These are phyloP conservation scores for Leersia perrieri DNA, from an alignment of 176 grass and related monocot species.

Conservation along the genomic window DNA sequence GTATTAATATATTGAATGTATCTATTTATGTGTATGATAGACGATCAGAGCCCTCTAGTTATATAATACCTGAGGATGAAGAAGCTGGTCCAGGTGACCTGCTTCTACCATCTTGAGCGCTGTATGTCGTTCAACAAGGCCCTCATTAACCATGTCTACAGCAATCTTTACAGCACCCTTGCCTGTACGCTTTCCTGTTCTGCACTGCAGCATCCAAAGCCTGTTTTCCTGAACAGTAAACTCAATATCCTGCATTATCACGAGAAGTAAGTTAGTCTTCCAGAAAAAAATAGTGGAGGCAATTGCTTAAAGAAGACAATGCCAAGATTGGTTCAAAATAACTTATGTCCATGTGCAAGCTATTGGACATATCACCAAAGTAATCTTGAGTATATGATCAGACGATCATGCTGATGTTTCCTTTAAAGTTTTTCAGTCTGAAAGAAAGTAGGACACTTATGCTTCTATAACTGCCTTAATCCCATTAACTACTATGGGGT, in stretches of 20 bases:
- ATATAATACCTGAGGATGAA: constrained; percentile 89
- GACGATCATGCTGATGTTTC: neutral
- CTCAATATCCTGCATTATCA: constrained; percentile 76
- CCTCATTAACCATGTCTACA: constrained; percentile 85
- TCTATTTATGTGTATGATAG: neutral
- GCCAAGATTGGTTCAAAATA: neutral
- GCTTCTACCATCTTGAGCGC: constrained; percentile 97
- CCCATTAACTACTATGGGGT: neutral
- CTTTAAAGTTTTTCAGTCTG: neutral
- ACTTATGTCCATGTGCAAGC: neutral
- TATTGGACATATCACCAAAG: neutral
- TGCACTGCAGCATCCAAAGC: constrained; percentile 99
- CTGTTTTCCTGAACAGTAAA: constrained; percentile 98
- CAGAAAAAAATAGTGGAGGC: neutral
- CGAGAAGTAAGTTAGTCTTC: neutral
- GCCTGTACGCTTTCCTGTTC: constrained; percentile 87
- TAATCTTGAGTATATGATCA: neutral
- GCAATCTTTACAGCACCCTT: constrained; percentile 89
- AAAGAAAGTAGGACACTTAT: neutral
- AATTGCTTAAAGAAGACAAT: constrained; percentile 3
- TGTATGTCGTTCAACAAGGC: constrained; percentile 51
- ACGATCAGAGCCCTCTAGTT: neutral
- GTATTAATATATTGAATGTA: neutral
- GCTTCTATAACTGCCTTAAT: neutral
- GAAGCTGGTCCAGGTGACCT: constrained; percentile 93